A percentile compares a stretch with the other conserved stretches of the same genome.
Conservation (phyloP, 225 moss, liverwort and hornwort genomes). For the Sphagnum contortum region DNA sequence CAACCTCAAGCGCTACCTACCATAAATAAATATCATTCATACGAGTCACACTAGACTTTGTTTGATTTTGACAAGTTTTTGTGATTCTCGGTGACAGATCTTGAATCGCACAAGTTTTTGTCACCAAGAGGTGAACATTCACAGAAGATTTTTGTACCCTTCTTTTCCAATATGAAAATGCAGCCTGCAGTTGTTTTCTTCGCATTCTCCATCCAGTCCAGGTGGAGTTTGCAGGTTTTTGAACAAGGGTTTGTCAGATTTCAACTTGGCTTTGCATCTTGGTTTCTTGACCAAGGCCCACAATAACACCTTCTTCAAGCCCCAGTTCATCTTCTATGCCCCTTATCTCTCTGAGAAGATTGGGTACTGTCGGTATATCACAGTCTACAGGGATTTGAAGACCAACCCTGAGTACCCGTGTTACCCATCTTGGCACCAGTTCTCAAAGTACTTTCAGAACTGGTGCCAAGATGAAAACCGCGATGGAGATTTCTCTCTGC, state of each 20-base stretch:
- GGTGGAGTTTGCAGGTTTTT: constrained; percentile 29
- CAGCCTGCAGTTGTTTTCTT: too few relatives aligned
- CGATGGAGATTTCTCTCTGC: constrained; percentile 96
- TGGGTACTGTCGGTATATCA: constrained; percentile 59
- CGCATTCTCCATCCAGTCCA: too few relatives aligned
- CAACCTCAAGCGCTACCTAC: too few relatives aligned
- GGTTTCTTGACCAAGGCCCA: constrained; percentile 90
- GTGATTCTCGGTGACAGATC: too few relatives aligned
- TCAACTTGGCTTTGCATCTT: constrained; percentile 76
- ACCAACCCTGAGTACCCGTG: constrained; percentile 56
- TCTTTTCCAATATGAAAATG: too few relatives aligned
- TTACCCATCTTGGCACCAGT: constrained; percentile 37
- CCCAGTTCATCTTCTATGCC: constrained; percentile 94
- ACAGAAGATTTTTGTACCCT: too few relatives aligned
- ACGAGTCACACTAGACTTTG: too few relatives aligned
- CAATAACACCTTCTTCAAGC: constrained; percentile 97
- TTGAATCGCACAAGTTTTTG: too few relatives aligned
- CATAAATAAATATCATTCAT: too few relatives aligned
- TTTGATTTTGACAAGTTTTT: too few relatives aligned
- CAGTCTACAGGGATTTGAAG: too few relatives aligned
- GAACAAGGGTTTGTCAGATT: constrained; percentile 89
- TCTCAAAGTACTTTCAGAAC: constrained; percentile 99
- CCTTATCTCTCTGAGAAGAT: constrained; percentile 92
- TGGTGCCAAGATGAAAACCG: constrained; percentile 99
- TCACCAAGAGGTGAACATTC: too few relatives aligned